Evolutionary conservation across 2,329 filamentous ascomycete species (phyloP).

Genomic region (Orbilia brochopaga): DNA sequence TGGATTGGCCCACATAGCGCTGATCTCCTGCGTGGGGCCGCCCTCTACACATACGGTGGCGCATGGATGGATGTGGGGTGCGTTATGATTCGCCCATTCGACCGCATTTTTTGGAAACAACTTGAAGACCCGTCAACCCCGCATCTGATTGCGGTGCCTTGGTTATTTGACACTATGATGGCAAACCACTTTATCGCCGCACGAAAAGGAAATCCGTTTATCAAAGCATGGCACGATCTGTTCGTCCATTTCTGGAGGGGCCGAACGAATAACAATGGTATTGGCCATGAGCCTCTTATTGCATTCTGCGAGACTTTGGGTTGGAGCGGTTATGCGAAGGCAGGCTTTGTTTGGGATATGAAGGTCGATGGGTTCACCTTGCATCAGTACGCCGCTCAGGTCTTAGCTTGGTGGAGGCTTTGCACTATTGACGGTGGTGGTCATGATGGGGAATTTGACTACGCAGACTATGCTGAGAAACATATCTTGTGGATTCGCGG

Average conservation of each 20-base stretch:
- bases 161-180: conserved; percentile 55
- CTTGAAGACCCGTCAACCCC: conserved; percentile 58
- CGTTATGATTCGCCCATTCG: conserved; percentile 59
- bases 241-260: conserved; percentile 58
- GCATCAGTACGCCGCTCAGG: conserved; percentile 59
- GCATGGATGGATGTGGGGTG: conserved; percentile 61
- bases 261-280: conserved; percentile 56
- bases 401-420: conserved; percentile 58
- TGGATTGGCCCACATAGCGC: conserved; percentile 60
- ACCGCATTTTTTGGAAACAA: conserved; percentile 60
- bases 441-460: conserved; percentile 56
- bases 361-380: conserved; percentile 56
- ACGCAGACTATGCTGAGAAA: conserved; percentile 57
- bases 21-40: conserved; percentile 61
- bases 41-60: conserved; percentile 60
- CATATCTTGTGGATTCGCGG: conserved; percentile 56
- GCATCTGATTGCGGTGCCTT: conserved; percentile 57
- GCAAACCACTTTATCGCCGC: conserved; percentile 61
- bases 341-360: conserved; percentile 57
- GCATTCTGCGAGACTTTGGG: conserved; percentile 55
- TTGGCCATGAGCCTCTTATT: conserved; percentile 55
- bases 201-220: conserved; percentile 60
- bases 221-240: conserved; percentile 60
- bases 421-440: conserved; percentile 57
- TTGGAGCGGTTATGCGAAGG: conserved; percentile 52